Conservation (phyloP, 163 green algal species). For the Scenedesmus sp. region DNA sequence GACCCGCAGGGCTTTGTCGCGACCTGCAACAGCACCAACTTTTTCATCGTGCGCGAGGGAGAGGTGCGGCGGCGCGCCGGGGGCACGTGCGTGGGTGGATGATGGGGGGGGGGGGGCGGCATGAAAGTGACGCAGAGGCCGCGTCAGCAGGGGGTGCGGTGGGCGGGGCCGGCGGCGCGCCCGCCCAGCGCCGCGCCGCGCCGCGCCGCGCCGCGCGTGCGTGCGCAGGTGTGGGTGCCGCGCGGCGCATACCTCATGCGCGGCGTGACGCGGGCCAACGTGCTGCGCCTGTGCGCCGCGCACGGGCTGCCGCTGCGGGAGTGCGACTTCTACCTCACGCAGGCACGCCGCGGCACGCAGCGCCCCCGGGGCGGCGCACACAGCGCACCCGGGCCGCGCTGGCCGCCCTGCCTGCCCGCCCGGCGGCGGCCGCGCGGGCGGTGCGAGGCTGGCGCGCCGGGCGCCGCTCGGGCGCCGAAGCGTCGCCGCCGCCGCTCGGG, state of each 20-base stretch:
- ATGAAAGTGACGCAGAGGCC: not conserved
- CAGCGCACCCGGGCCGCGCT: too few relatives aligned
- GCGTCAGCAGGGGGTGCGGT: too few relatives aligned
- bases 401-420: too few relatives aligned
- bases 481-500: too few relatives aligned
- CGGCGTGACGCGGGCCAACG: slow-evolving; percentile 72
- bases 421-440: too few relatives aligned
- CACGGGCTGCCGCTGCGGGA: slow-evolving; percentile 59
- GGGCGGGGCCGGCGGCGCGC: too few relatives aligned
- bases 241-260: slow-evolving; percentile 62
- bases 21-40: slow-evolving; percentile 91
- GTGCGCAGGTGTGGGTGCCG: slow-evolving; percentile 62
- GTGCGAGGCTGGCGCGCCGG: too few relatives aligned
- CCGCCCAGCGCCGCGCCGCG: too few relatives aligned
- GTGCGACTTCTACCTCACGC: slow-evolving; percentile 74
- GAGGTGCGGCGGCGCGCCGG: slow-evolving; percentile 44
- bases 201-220: too few relatives aligned
- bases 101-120: not conserved
- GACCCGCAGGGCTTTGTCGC: slow-evolving; percentile 87
- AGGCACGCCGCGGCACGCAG: slow-evolving; percentile 36
- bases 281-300: slow-evolving; percentile 62
- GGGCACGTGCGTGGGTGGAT: not conserved
- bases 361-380: too few relatives aligned
- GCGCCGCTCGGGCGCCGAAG: too few relatives aligned
- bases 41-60: slow-evolving; percentile 76